phyloP scores from a whole-genome alignment of 176 grass and related monocot species.

The Eragrostis curvula region DNA sequence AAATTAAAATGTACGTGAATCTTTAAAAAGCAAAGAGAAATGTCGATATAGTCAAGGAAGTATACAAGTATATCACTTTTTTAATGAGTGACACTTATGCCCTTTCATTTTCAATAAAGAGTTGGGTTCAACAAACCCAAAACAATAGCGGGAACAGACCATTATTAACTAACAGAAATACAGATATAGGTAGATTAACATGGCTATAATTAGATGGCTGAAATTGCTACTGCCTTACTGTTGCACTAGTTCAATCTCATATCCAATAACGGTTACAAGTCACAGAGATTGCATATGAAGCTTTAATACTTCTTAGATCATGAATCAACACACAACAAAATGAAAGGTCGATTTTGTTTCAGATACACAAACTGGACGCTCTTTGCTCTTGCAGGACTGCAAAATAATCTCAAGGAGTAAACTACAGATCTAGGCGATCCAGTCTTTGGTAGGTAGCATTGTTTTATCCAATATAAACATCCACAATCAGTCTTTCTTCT shows the following conservation, averaged over 20 bases:
- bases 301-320: slow-evolving; percentile 9
- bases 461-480: slow-evolving; percentile 35
- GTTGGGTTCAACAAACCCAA: not conserved
- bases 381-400: not conserved
- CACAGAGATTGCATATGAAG: slow-evolving; percentile 21
- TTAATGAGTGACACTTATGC: not conserved
- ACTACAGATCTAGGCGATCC: not conserved
- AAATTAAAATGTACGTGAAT: slow-evolving; percentile 16
- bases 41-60: slow-evolving; percentile 16
- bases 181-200: not conserved
- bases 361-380: slow-evolving; percentile 5
- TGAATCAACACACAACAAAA: slow-evolving; percentile 1
- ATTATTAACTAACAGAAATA: slow-evolving; percentile 7
- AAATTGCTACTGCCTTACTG: not conserved
- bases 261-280: slow-evolving; percentile 26
- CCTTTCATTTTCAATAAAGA: slow-evolving; percentile 12
- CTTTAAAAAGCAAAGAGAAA: not conserved
- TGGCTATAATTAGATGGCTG: not conserved
- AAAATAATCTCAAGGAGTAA: slow-evolving; percentile 9
- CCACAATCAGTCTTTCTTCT: not conserved
- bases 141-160: slow-evolving; percentile 1
- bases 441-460: not conserved
- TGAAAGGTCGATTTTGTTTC: slow-evolving; percentile 21
- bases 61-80: not conserved
- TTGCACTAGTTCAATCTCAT: slow-evolving; percentile 22